Evolutionary conservation across 495 filamentous ascomycete genomes (phyloP).

Genomic region (Ramalina peruviana): DNA sequence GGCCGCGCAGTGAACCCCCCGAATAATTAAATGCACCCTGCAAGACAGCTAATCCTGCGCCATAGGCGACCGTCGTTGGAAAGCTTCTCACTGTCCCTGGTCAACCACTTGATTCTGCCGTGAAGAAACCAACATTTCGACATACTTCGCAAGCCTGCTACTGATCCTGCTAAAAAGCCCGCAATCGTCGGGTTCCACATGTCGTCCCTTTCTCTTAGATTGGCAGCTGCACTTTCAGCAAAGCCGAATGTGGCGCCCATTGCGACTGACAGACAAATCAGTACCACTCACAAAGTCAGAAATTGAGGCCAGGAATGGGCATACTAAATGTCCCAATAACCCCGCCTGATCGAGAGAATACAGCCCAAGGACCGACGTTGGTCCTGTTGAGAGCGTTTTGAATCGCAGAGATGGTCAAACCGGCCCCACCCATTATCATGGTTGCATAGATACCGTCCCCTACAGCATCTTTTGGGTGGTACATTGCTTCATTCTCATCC

Average conservation of each 20-base stretch:
- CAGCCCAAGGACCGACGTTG: conserved; percentile 62
- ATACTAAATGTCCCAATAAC: conserved; percentile 55
- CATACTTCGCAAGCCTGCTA: conserved; percentile 53
- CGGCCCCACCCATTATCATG: conserved; percentile 48
- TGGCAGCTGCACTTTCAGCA: conserved; percentile 54
- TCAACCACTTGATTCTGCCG: conserved; percentile 1
- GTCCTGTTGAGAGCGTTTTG: conserved; percentile 72
- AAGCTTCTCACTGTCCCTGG: conserved; percentile 50
- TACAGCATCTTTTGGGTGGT: conserved; percentile 72
- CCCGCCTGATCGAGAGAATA: conserved; percentile 58
- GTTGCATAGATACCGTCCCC: conserved; percentile 47
- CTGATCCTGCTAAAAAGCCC: conserved; percentile 56
- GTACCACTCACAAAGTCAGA: background rate
- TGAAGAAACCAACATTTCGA: background rate
- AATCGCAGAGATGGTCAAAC: conserved; percentile 58
- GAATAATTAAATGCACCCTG: conserved; percentile 65
- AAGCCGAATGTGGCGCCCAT: conserved; percentile 73
- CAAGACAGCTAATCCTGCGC: conserved; percentile 45
- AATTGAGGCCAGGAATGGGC: background rate
- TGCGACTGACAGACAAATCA: conserved; percentile 41
- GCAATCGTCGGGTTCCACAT: conserved; percentile 54
- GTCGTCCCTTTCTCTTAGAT: conserved; percentile 65
- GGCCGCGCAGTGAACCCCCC: conserved; percentile 50
- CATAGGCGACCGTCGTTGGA: conserved; percentile 67
- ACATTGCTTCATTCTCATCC: conserved; percentile 37